A percentile compares a stretch with the other conserved stretches of the same genome.
phyloP scores from a whole-genome alignment of 192 early-diverging fungal genomes.

The Podila minutissima region DNA sequence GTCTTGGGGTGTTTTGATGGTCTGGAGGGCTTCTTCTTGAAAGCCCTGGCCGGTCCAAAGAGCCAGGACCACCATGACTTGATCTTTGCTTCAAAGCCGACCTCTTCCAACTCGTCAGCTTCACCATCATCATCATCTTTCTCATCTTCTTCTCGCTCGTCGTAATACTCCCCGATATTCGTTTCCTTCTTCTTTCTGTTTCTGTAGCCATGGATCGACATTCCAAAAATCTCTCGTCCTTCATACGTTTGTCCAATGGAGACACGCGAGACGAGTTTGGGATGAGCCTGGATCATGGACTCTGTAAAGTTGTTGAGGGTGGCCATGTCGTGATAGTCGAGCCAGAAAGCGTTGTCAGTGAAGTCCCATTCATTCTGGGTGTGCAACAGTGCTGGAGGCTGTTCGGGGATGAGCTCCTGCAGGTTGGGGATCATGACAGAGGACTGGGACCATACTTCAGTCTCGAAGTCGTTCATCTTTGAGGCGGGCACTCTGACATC shows the following conservation, averaged over 20 bases:
- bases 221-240: slow-evolving; percentile 48
- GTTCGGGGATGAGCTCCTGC: slow-evolving; percentile 25
- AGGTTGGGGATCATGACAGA: slow-evolving; percentile 29
- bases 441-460: slow-evolving; percentile 2
- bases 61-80: slow-evolving; percentile 19
- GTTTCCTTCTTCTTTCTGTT: slow-evolving; percentile 14
- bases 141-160: not conserved
- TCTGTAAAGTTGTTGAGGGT: slow-evolving; percentile 49
- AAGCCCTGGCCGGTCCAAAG: not conserved
- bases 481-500: slow-evolving; percentile 35
- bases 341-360: slow-evolving; percentile 30
- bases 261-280: slow-evolving; percentile 41
- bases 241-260: slow-evolving; percentile 50
- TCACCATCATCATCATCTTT: slow-evolving; percentile 4
- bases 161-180: slow-evolving; percentile 4
- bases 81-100: not conserved
- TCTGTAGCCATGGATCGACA: slow-evolving; percentile 47
- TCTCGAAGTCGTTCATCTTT: slow-evolving; percentile 8
- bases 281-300: slow-evolving; percentile 21
- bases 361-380: slow-evolving; percentile 19
- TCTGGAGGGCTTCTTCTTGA: slow-evolving; percentile 24
- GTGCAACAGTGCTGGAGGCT: slow-evolving; percentile 4
- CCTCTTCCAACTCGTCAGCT: slow-evolving; percentile 2
- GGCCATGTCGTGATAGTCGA: slow-evolving; percentile 27
- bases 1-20: slow-evolving; percentile 46